Conservation (phyloP, 2,329 filamentous ascomycete genomes). For the Teratosphaeria zuluensis region DNA sequence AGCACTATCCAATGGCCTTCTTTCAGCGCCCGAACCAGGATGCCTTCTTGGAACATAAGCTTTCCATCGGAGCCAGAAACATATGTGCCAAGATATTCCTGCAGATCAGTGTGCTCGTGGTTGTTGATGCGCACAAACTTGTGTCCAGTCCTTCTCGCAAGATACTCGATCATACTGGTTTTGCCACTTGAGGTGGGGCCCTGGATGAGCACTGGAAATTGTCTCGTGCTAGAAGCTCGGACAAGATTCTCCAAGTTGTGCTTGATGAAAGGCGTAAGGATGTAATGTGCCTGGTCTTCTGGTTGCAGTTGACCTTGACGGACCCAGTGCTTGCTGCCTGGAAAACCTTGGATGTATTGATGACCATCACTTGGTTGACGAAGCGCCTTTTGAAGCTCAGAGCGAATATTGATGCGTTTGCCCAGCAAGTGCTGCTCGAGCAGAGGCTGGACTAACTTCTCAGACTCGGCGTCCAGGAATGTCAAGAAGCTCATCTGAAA, state of each 20-base stretch:
- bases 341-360: constrained; percentile 55
- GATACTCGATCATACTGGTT: constrained; percentile 98
- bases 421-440: constrained; percentile 73
- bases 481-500: constrained; percentile 98
- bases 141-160: constrained; percentile 93
- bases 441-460: constrained; percentile 65
- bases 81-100: constrained; percentile 95
- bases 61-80: constrained; percentile 77
- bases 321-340: constrained; percentile 53
- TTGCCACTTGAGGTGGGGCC: constrained; percentile 96
- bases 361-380: constrained; percentile 66
- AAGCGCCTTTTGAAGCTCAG: constrained; percentile 68
- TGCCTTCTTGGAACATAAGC: constrained; percentile 82
- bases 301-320: constrained; percentile 59
- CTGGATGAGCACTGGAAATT: constrained; percentile 90
- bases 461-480: constrained; percentile 71
- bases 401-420: constrained; percentile 56
- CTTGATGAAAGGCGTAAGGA: constrained; percentile 91
- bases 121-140: constrained; percentile 99
- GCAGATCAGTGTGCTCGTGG: constrained; percentile 94
- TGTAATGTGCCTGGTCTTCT: constrained; percentile 77
- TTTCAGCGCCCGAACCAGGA: constrained; percentile 83
- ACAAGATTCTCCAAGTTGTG: constrained; percentile 92
- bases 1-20: constrained; percentile 97
- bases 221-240: constrained; percentile 79